Conservation (phyloP, 2,329 filamentous ascomycete species). For the Fusarium vanettenii region DNA sequence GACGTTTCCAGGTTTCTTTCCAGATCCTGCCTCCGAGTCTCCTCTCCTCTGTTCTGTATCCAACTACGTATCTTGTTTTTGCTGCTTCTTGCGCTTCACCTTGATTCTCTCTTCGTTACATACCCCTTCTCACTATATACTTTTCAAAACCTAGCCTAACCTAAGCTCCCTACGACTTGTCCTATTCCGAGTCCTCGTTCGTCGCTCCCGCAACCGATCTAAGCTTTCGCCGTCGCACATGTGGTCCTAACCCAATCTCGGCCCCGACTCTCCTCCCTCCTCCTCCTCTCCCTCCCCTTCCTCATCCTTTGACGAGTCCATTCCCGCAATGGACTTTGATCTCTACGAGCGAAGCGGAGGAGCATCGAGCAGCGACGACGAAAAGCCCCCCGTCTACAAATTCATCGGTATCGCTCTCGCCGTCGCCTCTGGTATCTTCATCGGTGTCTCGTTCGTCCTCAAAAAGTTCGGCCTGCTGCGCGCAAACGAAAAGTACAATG, state of each 20-base stretch:
- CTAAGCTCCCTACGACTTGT: conserved; percentile 1
- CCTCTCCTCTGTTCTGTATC: conserved; percentile 1
- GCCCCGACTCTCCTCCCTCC: conserved; percentile 14
- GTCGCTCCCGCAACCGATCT: conserved; percentile 37
- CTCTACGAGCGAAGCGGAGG: conserved; percentile 41
- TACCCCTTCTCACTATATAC: not conserved
- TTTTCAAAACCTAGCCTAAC: not conserved
- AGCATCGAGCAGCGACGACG: conserved; percentile 21
- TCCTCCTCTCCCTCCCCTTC: conserved; percentile 1
- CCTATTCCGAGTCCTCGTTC: conserved; percentile 25
- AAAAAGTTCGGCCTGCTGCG: conserved; percentile 93
- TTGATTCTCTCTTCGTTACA: not conserved
- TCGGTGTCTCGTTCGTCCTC: conserved; percentile 93
- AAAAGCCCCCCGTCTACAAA: conserved; percentile 75
- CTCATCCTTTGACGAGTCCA: not conserved
- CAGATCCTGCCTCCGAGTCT: conserved; percentile 6
- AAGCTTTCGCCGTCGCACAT: conserved; percentile 35
- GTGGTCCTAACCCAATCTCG: conserved; percentile 38
- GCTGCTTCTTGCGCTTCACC: not conserved
- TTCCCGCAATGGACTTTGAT: conserved; percentile 38
- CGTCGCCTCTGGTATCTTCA: conserved; percentile 88
- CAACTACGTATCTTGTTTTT: conserved; percentile 3
- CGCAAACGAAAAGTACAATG: conserved; percentile 96
- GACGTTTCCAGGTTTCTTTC: conserved; percentile 38
- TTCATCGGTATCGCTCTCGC: conserved; percentile 88